phyloP scores from a whole-genome alignment of 2,329 filamentous ascomycete genomes.

The Talaromyces verruculosus region DNA sequence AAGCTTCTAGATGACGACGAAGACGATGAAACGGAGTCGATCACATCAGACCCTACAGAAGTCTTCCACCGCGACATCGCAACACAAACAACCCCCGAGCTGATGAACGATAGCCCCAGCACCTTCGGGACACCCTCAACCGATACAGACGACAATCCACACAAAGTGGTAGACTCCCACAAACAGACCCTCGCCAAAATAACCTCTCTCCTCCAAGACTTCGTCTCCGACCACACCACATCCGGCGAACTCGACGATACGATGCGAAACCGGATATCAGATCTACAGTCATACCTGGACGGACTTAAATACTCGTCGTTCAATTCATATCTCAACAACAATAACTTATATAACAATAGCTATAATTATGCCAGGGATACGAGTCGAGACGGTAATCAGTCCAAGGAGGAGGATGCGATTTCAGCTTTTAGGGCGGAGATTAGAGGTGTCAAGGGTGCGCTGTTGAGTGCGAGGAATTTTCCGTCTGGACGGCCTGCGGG shows the following conservation, averaged over 20 bases:
- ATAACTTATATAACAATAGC: conserved; percentile 35
- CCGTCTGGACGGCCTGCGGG: conserved; percentile 37
- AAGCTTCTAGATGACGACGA: conserved; percentile 28
- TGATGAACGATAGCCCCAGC: conserved; percentile 28
- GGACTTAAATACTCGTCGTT: conserved; percentile 40
- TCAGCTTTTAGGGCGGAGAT: conserved; percentile 61
- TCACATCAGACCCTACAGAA: conserved; percentile 60
- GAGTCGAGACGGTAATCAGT: conserved; percentile 29
- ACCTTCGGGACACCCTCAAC: neutral
- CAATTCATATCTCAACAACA: conserved; percentile 29
- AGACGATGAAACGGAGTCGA: conserved; percentile 44
- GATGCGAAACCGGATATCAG: conserved; percentile 37
- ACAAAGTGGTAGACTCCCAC: conserved; percentile 30
- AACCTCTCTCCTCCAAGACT: conserved; percentile 52
- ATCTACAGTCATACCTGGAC: conserved; percentile 56
- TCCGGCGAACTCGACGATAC: conserved; percentile 33
- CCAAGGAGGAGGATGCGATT: conserved; percentile 56
- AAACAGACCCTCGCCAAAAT: conserved; percentile 53
- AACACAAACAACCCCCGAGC: conserved; percentile 58
- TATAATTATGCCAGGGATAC: conserved; percentile 33
- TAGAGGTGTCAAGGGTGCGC: conserved; percentile 61
- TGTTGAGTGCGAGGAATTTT: conserved; percentile 64
- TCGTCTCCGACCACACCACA: conserved; percentile 42
- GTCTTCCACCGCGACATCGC: conserved; percentile 64
- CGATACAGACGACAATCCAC: conserved; percentile 17